phyloP scores from a whole-genome alignment of 2,329 filamentous ascomycete genomes.

The Alternaria burnsii region DNA sequence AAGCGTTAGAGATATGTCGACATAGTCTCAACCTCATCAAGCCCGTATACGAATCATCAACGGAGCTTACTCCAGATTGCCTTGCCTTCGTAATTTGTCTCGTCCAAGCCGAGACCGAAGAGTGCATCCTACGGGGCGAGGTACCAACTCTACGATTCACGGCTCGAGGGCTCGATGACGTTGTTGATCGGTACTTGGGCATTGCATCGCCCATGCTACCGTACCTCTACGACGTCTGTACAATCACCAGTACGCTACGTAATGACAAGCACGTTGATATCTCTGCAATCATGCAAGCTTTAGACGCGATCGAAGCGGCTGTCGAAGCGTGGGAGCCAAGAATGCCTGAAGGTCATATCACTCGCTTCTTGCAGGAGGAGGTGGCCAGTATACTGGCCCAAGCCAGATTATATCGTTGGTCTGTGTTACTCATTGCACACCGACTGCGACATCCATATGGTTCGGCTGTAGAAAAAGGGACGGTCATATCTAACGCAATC shows the following conservation, averaged over 20 bases:
- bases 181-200: constrained; percentile 10
- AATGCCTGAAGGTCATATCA: background rate
- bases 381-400: constrained; percentile 9
- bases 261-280: background rate
- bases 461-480: constrained; percentile 3
- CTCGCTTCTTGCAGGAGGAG: constrained; percentile 11
- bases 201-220: constrained; percentile 11
- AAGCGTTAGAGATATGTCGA: constrained; percentile 5
- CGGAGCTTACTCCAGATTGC: constrained; percentile 3
- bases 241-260: constrained; percentile 2
- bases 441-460: constrained; percentile 16
- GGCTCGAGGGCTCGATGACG: background rate
- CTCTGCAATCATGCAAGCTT: background rate
- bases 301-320: constrained; percentile 8
- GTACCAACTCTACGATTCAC: constrained; percentile 10
- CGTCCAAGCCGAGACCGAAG: constrained; percentile 5
- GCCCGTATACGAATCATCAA: constrained; percentile 1
- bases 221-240: constrained; percentile 8
- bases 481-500: constrained; percentile 9
- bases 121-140: constrained; percentile 8
- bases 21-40: constrained; percentile 10
- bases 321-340: constrained; percentile 7
- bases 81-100: constrained; percentile 10
- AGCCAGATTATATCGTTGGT: constrained; percentile 12
- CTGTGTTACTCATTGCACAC: constrained; percentile 9